Conservation (phyloP, 768 basidiomycete species). For the Suillus subluteus region DNA sequence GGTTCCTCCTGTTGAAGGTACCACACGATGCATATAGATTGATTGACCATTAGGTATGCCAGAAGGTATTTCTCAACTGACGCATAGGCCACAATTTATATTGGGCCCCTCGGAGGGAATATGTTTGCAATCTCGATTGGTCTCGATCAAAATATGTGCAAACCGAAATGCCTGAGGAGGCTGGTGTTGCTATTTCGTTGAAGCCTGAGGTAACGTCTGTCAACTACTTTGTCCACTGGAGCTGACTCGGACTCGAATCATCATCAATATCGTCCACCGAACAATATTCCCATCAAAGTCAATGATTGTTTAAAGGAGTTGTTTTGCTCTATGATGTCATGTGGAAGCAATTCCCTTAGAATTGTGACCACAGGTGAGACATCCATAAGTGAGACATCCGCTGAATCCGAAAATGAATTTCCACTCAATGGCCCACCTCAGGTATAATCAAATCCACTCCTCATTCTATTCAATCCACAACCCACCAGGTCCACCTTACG, state of each 20-base stretch:
- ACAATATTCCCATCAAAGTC: neutral
- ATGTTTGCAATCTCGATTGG: neutral
- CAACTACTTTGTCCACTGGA: neutral
- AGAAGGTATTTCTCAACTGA: neutral
- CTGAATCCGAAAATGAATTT: neutral
- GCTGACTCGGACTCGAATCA: neutral
- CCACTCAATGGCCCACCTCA: neutral
- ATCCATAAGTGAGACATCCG: constrained; percentile 1
- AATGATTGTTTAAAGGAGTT: neutral
- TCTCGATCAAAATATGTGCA: neutral
- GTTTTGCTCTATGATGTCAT: neutral
- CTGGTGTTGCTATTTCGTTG: neutral
- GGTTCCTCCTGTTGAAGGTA: neutral
- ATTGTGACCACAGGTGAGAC: neutral
- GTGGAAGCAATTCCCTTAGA: neutral
- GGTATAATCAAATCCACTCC: neutral
- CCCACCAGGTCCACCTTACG: neutral
- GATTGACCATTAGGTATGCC: neutral
- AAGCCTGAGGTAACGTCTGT: neutral
- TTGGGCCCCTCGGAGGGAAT: neutral
- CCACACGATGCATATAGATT: neutral
- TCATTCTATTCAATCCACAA: neutral
- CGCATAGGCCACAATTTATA: neutral
- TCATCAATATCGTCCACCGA: neutral
- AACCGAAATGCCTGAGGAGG: neutral